Base-by-base conservation (phyloP, 768 basidiomycete species). In the Leccinum rimulosum region DNA sequence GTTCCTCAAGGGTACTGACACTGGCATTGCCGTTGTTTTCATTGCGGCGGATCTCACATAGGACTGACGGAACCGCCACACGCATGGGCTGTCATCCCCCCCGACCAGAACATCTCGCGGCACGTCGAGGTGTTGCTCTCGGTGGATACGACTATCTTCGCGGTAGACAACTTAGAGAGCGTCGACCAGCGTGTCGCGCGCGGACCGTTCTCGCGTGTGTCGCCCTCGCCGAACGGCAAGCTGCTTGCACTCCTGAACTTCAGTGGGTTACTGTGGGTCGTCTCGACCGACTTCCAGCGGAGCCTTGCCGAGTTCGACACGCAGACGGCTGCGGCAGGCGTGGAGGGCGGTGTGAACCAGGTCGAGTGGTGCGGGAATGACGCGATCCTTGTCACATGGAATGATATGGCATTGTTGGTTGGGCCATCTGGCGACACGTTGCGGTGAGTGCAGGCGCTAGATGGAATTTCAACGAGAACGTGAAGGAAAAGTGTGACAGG, bases 311-410 rank as follows among this genome's bases (percentile, higher is more conserved):
- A 97, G 69, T 94, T 92, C 64, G 85, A 94, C 57, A 89, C 90
- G 2, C 78, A 72, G 8, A 78, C 76, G 28, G 80, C 83, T 31
- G 83, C 76, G 28, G 80, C 83, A 31, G 83, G 79, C 6, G 83
- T 80, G 0, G 79, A 84, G 19, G 88, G 86, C 2, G 72, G 78
- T 4, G 80, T 91, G 3, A 78, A 79, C 36, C 88, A 89, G 63
- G 86, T 94, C 0, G 90, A 89, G 67, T 99, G 97, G 97, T 98
- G 95, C 71, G 95, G 95, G 1, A 93, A 94, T 68, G 95, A 99
- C 73, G 93, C 95, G 0, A 89, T 98, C 49, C 79, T 94, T 3
- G 80, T 97, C 17, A 88, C 87, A 19, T 98, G 94, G 93, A 83
- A 85, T 47, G 76, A 81, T 19, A 74, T 88, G 31, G 89, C 86